Conservation (phyloP, 371 early-diverging fungal species). For the Mortierella sp. region DNA sequence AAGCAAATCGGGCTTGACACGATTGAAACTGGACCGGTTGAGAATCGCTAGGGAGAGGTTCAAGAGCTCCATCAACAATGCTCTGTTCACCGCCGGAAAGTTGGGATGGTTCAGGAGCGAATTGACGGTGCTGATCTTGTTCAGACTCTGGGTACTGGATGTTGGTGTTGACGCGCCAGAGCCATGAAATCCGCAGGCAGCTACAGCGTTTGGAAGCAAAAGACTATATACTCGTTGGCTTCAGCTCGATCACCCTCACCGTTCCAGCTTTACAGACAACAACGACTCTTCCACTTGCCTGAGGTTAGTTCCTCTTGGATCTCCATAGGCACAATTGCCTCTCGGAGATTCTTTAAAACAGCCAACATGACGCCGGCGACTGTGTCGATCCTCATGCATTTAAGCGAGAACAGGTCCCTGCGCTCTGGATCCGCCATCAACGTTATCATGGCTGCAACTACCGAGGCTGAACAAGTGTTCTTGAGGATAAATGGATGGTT, state of each 20-base stretch:
- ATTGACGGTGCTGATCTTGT: slow-evolving; percentile 45
- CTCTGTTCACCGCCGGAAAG: slow-evolving; percentile 45
- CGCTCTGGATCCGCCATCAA: slow-evolving; percentile 50
- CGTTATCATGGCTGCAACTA: slow-evolving; percentile 36
- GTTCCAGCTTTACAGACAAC: no score
- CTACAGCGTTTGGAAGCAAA: not conserved
- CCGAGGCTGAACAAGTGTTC: slow-evolving; percentile 37
- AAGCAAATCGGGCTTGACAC: slow-evolving; percentile 45
- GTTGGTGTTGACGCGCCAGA: slow-evolving; percentile 30
- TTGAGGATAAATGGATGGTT: slow-evolving; percentile 49
- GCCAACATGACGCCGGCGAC: slow-evolving; percentile 49
- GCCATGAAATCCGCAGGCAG: slow-evolving; percentile 7
- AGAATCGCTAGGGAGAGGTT: slow-evolving; percentile 48
- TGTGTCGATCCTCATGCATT: slow-evolving; percentile 48
- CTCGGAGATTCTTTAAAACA: slow-evolving; percentile 45
- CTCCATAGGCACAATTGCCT: slow-evolving; percentile 45
- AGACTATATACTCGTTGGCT: no score
- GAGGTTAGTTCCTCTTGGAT: slow-evolving; percentile 44
- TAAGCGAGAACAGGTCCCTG: slow-evolving; percentile 35
- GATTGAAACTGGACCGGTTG: slow-evolving; percentile 48
- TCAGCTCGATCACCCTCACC: no score
- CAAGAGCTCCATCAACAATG: slow-evolving; percentile 43
- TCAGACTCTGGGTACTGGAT: slow-evolving; percentile 14
- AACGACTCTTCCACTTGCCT: no score
- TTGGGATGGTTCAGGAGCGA: slow-evolving; percentile 45